Evolutionary conservation across 495 filamentous ascomycete species (phyloP).

Genomic region (Hypoxylon rickii): DNA sequence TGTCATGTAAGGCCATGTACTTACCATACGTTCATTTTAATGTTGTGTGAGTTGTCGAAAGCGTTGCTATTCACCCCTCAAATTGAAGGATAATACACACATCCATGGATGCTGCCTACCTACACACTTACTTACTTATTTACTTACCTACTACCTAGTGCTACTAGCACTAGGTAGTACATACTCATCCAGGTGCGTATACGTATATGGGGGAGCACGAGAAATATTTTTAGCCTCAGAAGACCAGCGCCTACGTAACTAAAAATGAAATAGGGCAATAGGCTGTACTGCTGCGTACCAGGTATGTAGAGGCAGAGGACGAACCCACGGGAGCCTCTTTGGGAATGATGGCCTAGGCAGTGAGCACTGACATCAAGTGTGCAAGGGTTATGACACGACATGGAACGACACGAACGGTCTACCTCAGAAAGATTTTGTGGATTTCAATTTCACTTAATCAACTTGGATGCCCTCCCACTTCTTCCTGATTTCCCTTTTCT

Average conservation of each 20-base stretch:
- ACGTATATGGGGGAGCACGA: too few species aligned
- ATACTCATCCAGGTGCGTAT: too few species aligned
- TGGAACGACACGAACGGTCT: constrained; percentile 26
- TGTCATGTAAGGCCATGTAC: too few species aligned
- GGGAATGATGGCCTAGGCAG: constrained; percentile 24
- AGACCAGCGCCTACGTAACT: constrained; percentile 5
- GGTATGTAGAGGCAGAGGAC: constrained; percentile 15
- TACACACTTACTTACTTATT: neutral
- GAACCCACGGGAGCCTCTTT: constrained; percentile 19
- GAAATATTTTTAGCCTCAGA: constrained; percentile 23
- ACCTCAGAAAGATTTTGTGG: constrained; percentile 8
- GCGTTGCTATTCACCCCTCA: neutral
- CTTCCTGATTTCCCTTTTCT: constrained; percentile 8
- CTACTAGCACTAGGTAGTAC: too few species aligned
- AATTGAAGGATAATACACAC: neutral
- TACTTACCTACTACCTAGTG: neutral
- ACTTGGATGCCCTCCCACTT: constrained; percentile 3
- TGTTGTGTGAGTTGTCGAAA: neutral
- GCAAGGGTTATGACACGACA: constrained; percentile 32
- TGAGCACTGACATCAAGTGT: constrained; percentile 19
- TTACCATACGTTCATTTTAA: too few species aligned
- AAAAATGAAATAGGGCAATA: constrained; percentile 16
- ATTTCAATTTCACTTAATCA: constrained; percentile 22
- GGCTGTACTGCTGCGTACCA: too few species aligned
- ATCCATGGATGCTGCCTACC: constrained; percentile 7